A percentile compares a stretch with the other conserved stretches of the same genome.
These are phyloP conservation scores for Backusella liffmaniae DNA, from an alignment of 192 early-diverging fungal genomes.

Conservation along the genomic window DNA sequence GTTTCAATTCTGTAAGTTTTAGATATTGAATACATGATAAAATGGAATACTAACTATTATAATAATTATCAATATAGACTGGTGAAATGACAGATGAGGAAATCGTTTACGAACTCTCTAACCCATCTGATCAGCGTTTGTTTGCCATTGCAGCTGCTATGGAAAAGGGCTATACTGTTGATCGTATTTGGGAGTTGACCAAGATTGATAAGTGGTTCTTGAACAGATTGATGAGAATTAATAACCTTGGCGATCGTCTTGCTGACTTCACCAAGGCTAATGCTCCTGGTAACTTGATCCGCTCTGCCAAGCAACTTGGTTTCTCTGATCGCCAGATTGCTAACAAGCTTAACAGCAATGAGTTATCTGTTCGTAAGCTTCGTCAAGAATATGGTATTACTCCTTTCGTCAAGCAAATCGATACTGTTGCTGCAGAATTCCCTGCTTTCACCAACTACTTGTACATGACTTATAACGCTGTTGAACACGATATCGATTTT, in stretches of 20 bases:
- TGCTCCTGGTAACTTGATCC: conserved; percentile 57
- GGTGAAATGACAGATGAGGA: conserved; percentile 63
- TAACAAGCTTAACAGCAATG: conserved; percentile 67
- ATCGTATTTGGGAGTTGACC: conserved; percentile 88
- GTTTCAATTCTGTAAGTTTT: conserved; percentile 63
- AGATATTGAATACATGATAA: background rate
- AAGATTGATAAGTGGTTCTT: conserved; percentile 98
- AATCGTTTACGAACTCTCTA: conserved; percentile 83
- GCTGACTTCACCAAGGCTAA: conserved; percentile 56
- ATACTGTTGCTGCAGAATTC: conserved; percentile 99
- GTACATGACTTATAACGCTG: conserved; percentile 97
- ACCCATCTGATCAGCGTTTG: conserved; percentile 92
- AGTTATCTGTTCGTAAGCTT: conserved; percentile 85
- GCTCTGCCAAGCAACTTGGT: conserved; percentile 89
- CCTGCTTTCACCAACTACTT: conserved; percentile 98
- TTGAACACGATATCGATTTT: conserved; percentile 89
- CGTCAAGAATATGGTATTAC: conserved; percentile 77
- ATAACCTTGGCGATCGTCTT: conserved; percentile 76
- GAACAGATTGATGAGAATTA: conserved; percentile 89
- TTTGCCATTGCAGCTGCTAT: conserved; percentile 97
- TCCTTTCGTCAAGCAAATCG: conserved; percentile 99
- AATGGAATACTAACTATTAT: background rate
- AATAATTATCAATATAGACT: background rate
- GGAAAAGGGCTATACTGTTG: conserved; percentile 90
- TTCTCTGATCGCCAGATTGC: conserved; percentile 95